Evolutionary conservation across 1,284 basidiomycete genomes (phyloP), one percentile per base, ranked within the genome.

Genomic region (Trametes sp.): DNA sequence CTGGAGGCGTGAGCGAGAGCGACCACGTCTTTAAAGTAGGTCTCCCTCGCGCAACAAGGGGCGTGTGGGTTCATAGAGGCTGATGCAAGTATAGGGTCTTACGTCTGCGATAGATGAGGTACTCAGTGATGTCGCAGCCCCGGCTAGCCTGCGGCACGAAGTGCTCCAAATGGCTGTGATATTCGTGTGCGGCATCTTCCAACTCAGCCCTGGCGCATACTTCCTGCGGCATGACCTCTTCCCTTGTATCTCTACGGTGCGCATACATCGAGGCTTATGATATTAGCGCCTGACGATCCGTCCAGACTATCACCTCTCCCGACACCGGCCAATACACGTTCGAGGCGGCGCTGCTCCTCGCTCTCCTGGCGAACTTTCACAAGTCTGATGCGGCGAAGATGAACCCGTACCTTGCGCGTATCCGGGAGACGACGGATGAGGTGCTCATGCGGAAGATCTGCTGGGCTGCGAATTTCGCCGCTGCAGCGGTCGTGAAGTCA

Each of bases 131-230:
- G 70, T 75, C 23, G 63, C 71, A 38, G 76, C 79, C 16, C 79
- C 85, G 60, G 79, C 75, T 36, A 69, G 63, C 55, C 73, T 84
- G n/a, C 82, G 83, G 10, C 86, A 87, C 67, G 78, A 81, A 59
- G 80, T 76, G 19, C 77, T 89, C 19, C 87, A 87, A 59, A 76
- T 88, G 16, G 82, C 83, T 4, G 73, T 89, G 44, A 79, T 81
- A 21, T 87, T 84, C 64, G 80, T 84, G 67, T 85, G 86, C 60
- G 81, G 84, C 8, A 78, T 88, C 53, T 80, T 76, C 42, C 87
- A 90, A 64, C 78, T 87, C 16, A 90, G 88, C 67, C 85, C 87
- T 1, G 87, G 87, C 13, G 88, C 88, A 8, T 90, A 89, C 70
- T 85, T 90, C 53, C 78, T 90, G 14, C 82, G 85, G 14, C 77